Conservation (phyloP, 768 basidiomycete genomes). For the Leccinum rimulosum region DNA sequence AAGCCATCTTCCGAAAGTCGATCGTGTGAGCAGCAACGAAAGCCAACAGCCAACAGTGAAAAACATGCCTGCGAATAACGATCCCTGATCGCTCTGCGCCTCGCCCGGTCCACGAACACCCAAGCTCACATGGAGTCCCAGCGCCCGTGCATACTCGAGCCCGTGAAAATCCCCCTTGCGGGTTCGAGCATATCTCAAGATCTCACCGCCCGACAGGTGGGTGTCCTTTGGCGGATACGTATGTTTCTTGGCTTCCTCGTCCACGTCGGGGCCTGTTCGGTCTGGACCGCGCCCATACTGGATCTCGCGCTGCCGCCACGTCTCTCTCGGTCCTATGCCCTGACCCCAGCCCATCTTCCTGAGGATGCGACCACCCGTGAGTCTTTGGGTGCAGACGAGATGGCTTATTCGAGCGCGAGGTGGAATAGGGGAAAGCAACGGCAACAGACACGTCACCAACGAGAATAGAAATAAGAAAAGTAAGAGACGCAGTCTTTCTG, state of each 20-base stretch:
- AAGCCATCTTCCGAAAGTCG: slow-evolving; percentile 61
- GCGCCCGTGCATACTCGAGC: slow-evolving; percentile 69
- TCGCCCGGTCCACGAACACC: slow-evolving; percentile 33
- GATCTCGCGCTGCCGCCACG: slow-evolving; percentile 68
- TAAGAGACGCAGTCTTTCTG: slow-evolving; percentile 35
- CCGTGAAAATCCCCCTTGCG: slow-evolving; percentile 80
- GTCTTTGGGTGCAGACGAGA: slow-evolving; percentile 73
- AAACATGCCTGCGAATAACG: slow-evolving; percentile 53
- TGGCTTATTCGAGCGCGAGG: slow-evolving; percentile 59
- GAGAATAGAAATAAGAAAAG: neutral
- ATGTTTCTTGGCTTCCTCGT: slow-evolving; percentile 87
- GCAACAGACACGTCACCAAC: neutral
- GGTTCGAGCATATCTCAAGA: neutral
- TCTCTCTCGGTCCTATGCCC: slow-evolving; percentile 83
- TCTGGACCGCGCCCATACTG: slow-evolving; percentile 56
- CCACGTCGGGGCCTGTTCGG: slow-evolving; percentile 47
- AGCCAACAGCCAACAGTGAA: neutral
- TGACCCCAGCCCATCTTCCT: slow-evolving; percentile 99
- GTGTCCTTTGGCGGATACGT: slow-evolving; percentile 83
- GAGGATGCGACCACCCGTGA: slow-evolving; percentile 63
- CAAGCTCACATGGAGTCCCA: slow-evolving; percentile 58
- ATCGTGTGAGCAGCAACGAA: neutral
- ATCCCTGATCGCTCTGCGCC: slow-evolving; percentile 37
- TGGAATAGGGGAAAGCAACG: slow-evolving; percentile 25
- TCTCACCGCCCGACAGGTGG: slow-evolving; percentile 26